These are phyloP conservation scores for Cladosporium sp. DNA, from an alignment of 2,329 filamentous ascomycete species.

Conservation along the genomic window DNA sequence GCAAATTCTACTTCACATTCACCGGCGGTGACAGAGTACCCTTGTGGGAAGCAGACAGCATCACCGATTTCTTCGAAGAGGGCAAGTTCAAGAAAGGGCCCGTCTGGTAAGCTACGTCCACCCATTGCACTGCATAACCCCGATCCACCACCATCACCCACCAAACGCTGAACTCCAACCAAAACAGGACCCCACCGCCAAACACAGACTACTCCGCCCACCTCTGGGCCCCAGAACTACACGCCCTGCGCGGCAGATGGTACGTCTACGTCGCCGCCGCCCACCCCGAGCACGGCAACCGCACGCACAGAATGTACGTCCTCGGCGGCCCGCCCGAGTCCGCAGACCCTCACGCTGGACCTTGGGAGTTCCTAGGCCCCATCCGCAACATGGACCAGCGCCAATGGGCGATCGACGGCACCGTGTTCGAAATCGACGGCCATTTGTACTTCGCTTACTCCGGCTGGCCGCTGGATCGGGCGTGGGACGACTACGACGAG, in stretches of 20 bases:
- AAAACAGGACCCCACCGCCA: constrained; percentile 44
- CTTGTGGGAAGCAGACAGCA: constrained; percentile 43
- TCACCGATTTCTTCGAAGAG: constrained; percentile 42
- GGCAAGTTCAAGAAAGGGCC: constrained; percentile 40
- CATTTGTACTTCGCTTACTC: constrained; percentile 49
- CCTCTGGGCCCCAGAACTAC: constrained; percentile 60
- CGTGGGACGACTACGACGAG: constrained; percentile 34
- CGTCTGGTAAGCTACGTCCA: constrained; percentile 38
- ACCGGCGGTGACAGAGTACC: constrained; percentile 49
- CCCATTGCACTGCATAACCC: too few relatives aligned
- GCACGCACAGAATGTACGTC: constrained; percentile 50
- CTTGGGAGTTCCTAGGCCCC: constrained; percentile 47
- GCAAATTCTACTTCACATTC: constrained; percentile 51
- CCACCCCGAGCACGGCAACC: constrained; percentile 47
- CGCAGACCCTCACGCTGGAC: constrained; percentile 35
- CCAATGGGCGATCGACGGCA: constrained; percentile 54
- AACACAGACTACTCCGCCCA: constrained; percentile 47
- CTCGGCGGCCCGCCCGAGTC: constrained; percentile 44
- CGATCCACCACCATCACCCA: too few relatives aligned
- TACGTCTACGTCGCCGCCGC: constrained; percentile 55
- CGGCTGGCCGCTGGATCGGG: constrained; percentile 44
- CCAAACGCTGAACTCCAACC: neutral
- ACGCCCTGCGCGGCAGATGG: constrained; percentile 54
- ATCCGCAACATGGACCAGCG: constrained; percentile 44
- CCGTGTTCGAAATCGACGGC: constrained; percentile 44